A percentile compares a stretch with the other conserved stretches of the same genome.
phyloP scores from a whole-genome alignment of 225 moss, liverwort and hornwort species.

The Marchantia paleacea region DNA sequence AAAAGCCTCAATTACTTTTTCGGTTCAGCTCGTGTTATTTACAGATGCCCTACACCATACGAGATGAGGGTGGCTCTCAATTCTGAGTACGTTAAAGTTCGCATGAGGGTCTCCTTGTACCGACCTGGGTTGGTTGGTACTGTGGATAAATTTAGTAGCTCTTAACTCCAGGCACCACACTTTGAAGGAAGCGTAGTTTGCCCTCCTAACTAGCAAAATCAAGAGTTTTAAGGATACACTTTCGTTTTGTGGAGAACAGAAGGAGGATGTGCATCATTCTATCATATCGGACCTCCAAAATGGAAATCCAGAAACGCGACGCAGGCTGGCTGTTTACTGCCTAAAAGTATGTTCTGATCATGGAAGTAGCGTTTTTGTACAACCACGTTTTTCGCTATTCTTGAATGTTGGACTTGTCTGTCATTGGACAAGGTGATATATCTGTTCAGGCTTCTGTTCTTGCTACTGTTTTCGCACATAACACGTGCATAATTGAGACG shows the following conservation, averaged over 20 bases:
- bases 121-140: background rate
- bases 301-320: slow-evolving; percentile 87
- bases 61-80: background rate
- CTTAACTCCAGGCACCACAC: background rate
- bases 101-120: background rate
- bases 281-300: slow-evolving; percentile 94
- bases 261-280: slow-evolving; percentile 99
- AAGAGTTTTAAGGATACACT: background rate
- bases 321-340: slow-evolving; percentile 96
- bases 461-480: background rate
- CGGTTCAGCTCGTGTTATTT: no score
- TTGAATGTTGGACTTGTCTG: background rate
- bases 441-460: background rate
- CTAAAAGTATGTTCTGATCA: slow-evolving; percentile 56
- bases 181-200: background rate
- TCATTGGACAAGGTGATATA: background rate
- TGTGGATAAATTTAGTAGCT: background rate
- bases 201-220: background rate
- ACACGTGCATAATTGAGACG: background rate
- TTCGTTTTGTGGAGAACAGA: slow-evolving; percentile 48
- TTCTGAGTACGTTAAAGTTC: background rate
- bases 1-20: no score
- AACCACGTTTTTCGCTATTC: background rate
- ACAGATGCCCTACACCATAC: no score
- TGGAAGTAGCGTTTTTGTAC: background rate